Conservation (phyloP, 768 basidiomycete species). For the Amanita polypyramis region DNA sequence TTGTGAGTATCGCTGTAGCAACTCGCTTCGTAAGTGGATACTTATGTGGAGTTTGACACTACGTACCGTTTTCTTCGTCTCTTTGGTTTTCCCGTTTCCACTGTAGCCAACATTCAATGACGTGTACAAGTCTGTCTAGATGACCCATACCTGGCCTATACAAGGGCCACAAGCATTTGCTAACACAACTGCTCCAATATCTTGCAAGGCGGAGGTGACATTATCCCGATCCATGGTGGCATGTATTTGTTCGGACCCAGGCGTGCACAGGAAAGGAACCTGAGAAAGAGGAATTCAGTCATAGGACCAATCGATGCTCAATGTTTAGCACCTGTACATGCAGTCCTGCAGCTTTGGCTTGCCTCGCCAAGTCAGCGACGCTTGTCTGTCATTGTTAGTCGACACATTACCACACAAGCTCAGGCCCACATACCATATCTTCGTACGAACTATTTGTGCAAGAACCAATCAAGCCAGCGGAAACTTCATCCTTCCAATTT, state of each 20-base stretch:
- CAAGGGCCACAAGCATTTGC: conserved; percentile 99
- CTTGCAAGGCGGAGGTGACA: conserved; percentile 70
- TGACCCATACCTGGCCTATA: conserved; percentile 69
- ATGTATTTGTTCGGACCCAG: conserved; percentile 91
- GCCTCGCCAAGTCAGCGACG: conserved; percentile 83
- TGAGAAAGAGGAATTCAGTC: conserved; percentile 16
- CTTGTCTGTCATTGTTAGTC: conserved; percentile 47
- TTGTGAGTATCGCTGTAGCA: conserved; percentile 78
- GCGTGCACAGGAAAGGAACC: conserved; percentile 83
- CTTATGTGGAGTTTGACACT: background rate
- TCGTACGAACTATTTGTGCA: conserved; percentile 99
- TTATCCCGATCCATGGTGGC: conserved; percentile 96
- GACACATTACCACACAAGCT: conserved; percentile 1
- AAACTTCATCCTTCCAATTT: conserved; percentile 90
- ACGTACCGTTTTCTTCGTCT: conserved; percentile 79
- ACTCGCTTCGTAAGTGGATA: background rate
- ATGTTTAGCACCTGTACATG: conserved; percentile 45
- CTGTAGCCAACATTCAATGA: conserved; percentile 23
- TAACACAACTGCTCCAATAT: conserved; percentile 88
- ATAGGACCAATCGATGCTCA: background rate
- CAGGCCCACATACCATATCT: conserved; percentile 56
- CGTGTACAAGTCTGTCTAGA: background rate
- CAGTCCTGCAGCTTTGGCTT: conserved; percentile 79
- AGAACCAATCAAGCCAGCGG: conserved; percentile 91
- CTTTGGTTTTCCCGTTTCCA: conserved; percentile 91